These are phyloP conservation scores for Picochlorum sp. DNA, from an alignment of 139 green algal genomes.

Conservation along the genomic window DNA sequence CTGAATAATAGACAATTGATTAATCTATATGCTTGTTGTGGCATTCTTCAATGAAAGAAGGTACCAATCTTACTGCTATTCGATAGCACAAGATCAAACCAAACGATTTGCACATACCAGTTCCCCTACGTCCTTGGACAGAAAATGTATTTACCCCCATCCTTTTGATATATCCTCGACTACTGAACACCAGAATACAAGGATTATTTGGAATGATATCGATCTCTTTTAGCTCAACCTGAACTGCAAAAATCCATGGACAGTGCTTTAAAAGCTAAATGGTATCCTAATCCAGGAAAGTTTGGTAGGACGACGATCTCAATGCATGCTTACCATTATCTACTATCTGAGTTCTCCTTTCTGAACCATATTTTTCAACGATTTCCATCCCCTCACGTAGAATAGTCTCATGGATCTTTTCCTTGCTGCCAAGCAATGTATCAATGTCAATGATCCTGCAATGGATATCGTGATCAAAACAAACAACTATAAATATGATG, in stretches of 20 bases:
- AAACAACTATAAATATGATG: background rate
- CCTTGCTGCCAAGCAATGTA: conserved; percentile 34
- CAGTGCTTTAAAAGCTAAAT: background rate
- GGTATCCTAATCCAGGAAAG: conserved; percentile 4
- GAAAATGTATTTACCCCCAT: conserved; percentile 56
- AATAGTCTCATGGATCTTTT: conserved; percentile 45
- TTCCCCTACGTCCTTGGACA: conserved; percentile 24
- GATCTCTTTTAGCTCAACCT: conserved; percentile 20
- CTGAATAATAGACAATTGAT: too few relatives aligned
- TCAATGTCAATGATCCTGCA: conserved; percentile 35
- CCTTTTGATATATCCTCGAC: conserved; percentile 80
- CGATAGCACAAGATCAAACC: background rate
- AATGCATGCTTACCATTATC: background rate
- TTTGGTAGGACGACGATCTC: background rate
- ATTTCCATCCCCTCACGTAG: conserved; percentile 50
- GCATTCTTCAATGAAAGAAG: background rate
- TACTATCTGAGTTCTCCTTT: conserved; percentile 39
- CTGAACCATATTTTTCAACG: conserved; percentile 41
- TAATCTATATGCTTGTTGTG: conserved; percentile 11
- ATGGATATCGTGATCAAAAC: background rate
- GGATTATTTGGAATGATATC: conserved; percentile 52
- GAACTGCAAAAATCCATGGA: background rate
- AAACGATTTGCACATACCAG: too few relatives aligned
- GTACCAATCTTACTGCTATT: background rate
- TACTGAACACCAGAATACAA: conserved; percentile 51